Evolutionary conservation across 2,329 filamentous ascomycete genomes (phyloP).

Genomic region (Penicillium brevicompactum): DNA sequence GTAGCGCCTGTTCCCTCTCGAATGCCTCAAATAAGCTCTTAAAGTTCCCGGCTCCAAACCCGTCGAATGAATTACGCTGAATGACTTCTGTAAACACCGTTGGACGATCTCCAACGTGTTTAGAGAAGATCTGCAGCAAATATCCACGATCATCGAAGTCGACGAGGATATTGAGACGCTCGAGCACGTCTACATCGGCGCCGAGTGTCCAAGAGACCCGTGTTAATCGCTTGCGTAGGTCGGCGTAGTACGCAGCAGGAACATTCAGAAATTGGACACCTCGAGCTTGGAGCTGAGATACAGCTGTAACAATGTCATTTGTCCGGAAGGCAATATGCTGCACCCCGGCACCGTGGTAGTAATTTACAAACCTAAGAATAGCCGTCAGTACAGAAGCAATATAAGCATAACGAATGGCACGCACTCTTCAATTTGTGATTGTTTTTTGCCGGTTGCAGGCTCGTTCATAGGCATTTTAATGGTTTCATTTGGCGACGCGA

Average conservation of each 20-base stretch:
- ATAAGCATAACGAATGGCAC: neutral
- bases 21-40: slow-evolving; percentile 91
- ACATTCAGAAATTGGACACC: slow-evolving; percentile 88
- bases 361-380: slow-evolving; percentile 59
- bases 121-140: slow-evolving; percentile 71
- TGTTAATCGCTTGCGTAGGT: slow-evolving; percentile 70
- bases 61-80: slow-evolving; percentile 81
- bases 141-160: slow-evolving; percentile 92
- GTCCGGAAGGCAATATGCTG: slow-evolving; percentile 90
- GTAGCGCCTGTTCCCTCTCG: slow-evolving; percentile 80
- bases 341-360: slow-evolving; percentile 82
- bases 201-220: slow-evolving; percentile 58
- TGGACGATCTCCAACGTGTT: slow-evolving; percentile 87
- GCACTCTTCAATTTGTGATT: slow-evolving; percentile 87
- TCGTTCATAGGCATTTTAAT: slow-evolving; percentile 99
- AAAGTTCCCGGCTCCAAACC: slow-evolving; percentile 91
- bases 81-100: slow-evolving; percentile 95
- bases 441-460: slow-evolving; percentile 80
- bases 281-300: slow-evolving; percentile 71
- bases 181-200: slow-evolving; percentile 75
- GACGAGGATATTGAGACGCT: slow-evolving; percentile 78
- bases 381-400: neutral
- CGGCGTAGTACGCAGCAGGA: slow-evolving; percentile 76
- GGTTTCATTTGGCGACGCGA: slow-evolving; percentile 76
- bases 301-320: slow-evolving; percentile 70